Evolutionary conservation across 129 eudicot genomes (phyloP), one percentile per base, ranked within the genome.

Genomic region (sunflower (Helianthus annuus)): DNA sequence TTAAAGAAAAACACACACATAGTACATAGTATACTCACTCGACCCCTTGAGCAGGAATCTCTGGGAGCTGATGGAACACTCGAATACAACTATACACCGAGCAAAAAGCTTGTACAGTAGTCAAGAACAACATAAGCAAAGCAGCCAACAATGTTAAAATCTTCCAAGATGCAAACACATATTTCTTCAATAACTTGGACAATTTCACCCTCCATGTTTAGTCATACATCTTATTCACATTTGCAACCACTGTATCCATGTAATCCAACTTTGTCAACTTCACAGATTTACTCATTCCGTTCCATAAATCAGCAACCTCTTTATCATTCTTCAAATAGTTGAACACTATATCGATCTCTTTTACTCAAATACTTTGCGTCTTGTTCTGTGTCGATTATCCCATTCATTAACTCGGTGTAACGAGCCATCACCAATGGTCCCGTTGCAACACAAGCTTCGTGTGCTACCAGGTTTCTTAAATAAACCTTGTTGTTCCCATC

Each of bases 291-390:
- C 67, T 84, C 87, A 89, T 89, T 57, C 91, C 96, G 66, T 89
- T 89, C 89, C 92, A 89, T 51, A 89, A n/a, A 3, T 86, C 66
- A 2, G 87, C 91, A 63, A 83, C 89, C 24, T 86, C 96, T 61
- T 86, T 57, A 51, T 89, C 96, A 32, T 75, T 83, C 77, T 89
- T 89, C 79, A 88, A 29, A 29, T 70, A 78, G 68, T 79, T 88
- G 45, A 81, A 11, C 11, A 89, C 75, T 5, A 89, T 80, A 77
- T 87, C n/a, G n/a, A n/a, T n/a, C 91, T 42, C 10, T 83, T 53
- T 81, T 80, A 49, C 93, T 72, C 0, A 90, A 85, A 15, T 84
- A 10, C 80, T 29, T 76, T 2, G 76, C 96, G 57, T 90, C 96
- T 53, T 72, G 85, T 13, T 80, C 79, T 0, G 90, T 84, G 38